Percentiles rank a stretch among this genome's conserved stretches.
Evolutionary conservation across 2,329 filamentous ascomycete genomes (phyloP).

Genomic region (Botrytis fabae): DNA sequence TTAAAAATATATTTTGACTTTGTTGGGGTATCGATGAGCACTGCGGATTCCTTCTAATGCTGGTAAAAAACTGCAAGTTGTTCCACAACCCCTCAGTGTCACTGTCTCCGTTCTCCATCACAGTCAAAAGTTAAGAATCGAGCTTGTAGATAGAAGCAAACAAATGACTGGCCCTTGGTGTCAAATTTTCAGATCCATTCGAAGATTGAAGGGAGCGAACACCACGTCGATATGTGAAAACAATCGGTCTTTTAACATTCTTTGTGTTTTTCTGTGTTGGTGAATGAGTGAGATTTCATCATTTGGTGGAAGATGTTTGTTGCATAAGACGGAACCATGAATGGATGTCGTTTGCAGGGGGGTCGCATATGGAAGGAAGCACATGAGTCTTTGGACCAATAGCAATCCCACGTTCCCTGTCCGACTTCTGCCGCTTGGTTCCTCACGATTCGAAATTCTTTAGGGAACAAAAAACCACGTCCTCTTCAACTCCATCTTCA

Average conservation of each 20-base stretch:
- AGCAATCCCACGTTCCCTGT: conserved; percentile 24
- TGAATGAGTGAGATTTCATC: background rate
- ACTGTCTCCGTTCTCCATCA: background rate
- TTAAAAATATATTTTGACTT: background rate
- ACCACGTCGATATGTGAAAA: background rate
- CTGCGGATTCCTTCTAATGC: background rate
- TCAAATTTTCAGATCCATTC: background rate
- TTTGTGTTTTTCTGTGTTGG: background rate
- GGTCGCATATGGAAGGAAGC: conserved; percentile 12
- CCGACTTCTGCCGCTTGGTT: conserved; percentile 23
- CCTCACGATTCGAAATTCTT: conserved; percentile 21
- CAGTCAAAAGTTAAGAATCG: background rate
- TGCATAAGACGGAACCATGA: background rate
- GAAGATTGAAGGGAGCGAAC: background rate
- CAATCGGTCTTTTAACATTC: background rate
- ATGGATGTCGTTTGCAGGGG: conserved; percentile 13
- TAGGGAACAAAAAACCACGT: conserved; percentile 25
- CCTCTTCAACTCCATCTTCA: conserved; percentile 23
- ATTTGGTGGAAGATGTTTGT: background rate
- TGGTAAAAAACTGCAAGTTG: background rate
- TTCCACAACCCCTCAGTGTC: background rate
- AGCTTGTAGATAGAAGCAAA: background rate
- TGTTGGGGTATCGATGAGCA: background rate
- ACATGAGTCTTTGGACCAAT: conserved; percentile 27
- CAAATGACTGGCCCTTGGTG: background rate